A percentile compares a stretch with the other conserved stretches of the same genome.
Conservation (phyloP, 2,329 filamentous ascomycete species). For the Alternaria brassicae region DNA sequence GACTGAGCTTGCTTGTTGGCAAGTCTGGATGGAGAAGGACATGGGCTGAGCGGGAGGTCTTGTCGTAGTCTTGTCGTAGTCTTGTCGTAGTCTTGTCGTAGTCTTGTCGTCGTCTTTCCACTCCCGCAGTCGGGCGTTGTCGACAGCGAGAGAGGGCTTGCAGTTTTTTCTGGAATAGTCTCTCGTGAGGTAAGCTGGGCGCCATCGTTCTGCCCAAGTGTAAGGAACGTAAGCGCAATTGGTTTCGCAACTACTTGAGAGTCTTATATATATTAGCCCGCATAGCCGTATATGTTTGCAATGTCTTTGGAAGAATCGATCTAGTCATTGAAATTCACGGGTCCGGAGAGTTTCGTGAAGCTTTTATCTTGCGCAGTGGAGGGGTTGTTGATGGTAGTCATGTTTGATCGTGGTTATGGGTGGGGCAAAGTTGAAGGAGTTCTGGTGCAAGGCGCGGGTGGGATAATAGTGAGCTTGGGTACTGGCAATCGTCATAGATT, state of each 20-base stretch:
- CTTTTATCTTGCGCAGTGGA: background rate
- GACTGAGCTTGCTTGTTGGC: no score
- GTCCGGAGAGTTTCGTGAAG: background rate
- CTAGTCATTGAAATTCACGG: background rate
- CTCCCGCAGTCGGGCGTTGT: background rate
- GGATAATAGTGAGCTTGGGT: background rate
- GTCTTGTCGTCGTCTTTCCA: background rate
- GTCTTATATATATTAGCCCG: background rate
- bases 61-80: no score
- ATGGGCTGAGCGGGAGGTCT: background rate
- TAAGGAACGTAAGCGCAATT: background rate
- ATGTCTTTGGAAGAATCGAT: background rate
- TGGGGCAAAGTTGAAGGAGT: background rate
- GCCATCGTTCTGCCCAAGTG: background rate
- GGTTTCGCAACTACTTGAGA: background rate
- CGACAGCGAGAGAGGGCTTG: background rate
- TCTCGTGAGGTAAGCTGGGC: background rate
- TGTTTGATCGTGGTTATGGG: background rate
- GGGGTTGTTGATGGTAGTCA: background rate
- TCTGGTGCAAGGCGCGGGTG: background rate
- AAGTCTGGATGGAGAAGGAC: background rate
- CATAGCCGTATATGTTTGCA: background rate
- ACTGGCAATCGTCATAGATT: background rate
- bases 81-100: no score
- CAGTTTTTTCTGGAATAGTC: background rate